Evolutionary conservation across 208 protist genomes (phyloP).

Genomic region (Wallacemonas collosoma): DNA sequence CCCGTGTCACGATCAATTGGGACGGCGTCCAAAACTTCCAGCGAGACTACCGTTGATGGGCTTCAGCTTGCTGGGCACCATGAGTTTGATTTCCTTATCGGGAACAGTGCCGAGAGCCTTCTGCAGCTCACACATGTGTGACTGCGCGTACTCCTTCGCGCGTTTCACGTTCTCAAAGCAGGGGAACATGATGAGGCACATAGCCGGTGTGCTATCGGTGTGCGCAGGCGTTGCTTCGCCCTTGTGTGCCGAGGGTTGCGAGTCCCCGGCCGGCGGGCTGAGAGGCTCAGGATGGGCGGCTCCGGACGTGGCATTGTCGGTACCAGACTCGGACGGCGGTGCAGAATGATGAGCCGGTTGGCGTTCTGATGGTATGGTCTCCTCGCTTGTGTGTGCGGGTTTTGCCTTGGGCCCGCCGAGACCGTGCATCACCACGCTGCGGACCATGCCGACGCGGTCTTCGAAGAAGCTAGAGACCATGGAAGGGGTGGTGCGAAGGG

Average conservation of each 20-base stretch:
- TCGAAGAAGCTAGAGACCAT: conserved; percentile 70
- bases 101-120: conserved; percentile 29
- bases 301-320: neutral
- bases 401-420: neutral
- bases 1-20: neutral
- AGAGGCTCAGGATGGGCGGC: neutral
- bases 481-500: conserved; percentile 24
- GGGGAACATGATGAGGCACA: conserved; percentile 81
- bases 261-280: neutral
- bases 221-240: neutral
- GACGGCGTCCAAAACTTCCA: neutral
- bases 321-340: neutral
- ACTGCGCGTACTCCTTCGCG: conserved; percentile 27
- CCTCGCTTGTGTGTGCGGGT: neutral
- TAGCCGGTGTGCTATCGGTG: conserved; percentile 1
- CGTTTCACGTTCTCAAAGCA: conserved; percentile 60
- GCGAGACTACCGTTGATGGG: conserved; percentile 15
- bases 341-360: neutral
- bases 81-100: conserved; percentile 64
- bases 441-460: conserved; percentile 63
- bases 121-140: conserved; percentile 33
- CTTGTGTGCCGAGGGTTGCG: neutral
- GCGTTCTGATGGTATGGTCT: neutral
- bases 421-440: conserved; percentile 58
- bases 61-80: conserved; percentile 54